Evolutionary conservation across 2,329 filamentous ascomycete species (phyloP).

Genomic region (Pyrenochaeta sp.): DNA sequence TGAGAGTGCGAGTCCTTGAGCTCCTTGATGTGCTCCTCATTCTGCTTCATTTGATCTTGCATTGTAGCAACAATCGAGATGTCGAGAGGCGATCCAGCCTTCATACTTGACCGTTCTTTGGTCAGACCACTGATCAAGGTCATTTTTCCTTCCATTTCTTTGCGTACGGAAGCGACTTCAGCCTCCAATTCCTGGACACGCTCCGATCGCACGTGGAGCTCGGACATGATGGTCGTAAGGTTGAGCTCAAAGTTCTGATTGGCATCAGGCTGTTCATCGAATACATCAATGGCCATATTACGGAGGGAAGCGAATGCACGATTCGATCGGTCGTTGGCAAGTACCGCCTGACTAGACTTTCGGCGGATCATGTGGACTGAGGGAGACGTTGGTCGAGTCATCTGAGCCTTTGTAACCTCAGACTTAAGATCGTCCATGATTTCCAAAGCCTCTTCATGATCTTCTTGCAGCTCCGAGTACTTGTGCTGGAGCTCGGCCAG

Average conservation of each 20-base stretch:
- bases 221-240: conserved; percentile 89
- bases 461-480: conserved; percentile 82
- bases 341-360: conserved; percentile 89
- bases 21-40: conserved; percentile 76
- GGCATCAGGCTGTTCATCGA: conserved; percentile 80
- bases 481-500: conserved; percentile 76
- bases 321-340: conserved; percentile 88
- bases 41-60: conserved; percentile 86
- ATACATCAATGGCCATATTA: conserved; percentile 85
- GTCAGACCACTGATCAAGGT: conserved; percentile 94
- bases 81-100: conserved; percentile 80
- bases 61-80: conserved; percentile 88
- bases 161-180: conserved; percentile 82
- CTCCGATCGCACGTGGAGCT: conserved; percentile 85
- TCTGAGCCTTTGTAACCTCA: conserved; percentile 80
- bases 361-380: conserved; percentile 84
- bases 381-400: conserved; percentile 66
- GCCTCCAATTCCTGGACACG: conserved; percentile 88
- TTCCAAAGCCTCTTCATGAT: conserved; percentile 82
- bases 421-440: conserved; percentile 91
- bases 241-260: conserved; percentile 95
- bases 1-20: conserved; percentile 75
- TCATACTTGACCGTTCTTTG: conserved; percentile 88
- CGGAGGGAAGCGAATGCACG: conserved; percentile 88
- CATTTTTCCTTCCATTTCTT: conserved; percentile 97